Percentiles rank a stretch among this genome's conserved stretches.
phyloP scores from a whole-genome alignment of 345 rosid genomes.

The Lenwebbia sp. region DNA sequence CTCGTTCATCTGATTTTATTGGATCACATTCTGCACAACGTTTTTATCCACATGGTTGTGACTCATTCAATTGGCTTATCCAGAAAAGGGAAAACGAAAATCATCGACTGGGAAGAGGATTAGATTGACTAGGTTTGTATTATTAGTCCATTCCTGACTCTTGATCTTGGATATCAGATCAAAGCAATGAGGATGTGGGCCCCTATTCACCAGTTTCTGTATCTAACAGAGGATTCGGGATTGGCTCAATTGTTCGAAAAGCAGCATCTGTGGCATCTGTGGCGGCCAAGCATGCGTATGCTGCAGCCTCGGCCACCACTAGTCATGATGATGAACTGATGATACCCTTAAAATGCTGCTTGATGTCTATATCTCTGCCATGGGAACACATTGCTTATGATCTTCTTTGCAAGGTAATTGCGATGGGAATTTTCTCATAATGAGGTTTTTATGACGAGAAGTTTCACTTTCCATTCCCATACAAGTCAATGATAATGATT shows the following conservation, averaged over 20 bases:
- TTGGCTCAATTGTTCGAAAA: slow-evolving; percentile 73
- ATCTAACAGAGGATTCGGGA: slow-evolving; percentile 66
- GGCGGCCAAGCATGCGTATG: slow-evolving; percentile 94
- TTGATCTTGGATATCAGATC: slow-evolving; percentile 50
- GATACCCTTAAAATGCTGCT: slow-evolving; percentile 90
- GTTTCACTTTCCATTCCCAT: not conserved
- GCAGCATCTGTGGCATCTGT: slow-evolving; percentile 91
- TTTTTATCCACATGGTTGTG: not conserved
- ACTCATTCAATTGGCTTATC: not conserved
- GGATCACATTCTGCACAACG: not conserved
- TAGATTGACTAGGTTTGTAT: not conserved
- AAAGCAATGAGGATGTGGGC: slow-evolving; percentile 74
- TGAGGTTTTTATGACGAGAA: not conserved
- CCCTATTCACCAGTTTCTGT: slow-evolving; percentile 63
- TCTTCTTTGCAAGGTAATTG: slow-evolving; percentile 79
- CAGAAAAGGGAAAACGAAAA: not conserved
- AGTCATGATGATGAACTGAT: slow-evolving; percentile 59
- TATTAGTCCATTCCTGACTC: slow-evolving; percentile 3
- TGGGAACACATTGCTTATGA: slow-evolving; percentile 95
- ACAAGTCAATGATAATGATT: not conserved
- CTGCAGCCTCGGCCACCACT: slow-evolving; percentile 64
- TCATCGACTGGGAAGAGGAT: not conserved
- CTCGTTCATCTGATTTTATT: not conserved
- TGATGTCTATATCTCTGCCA: slow-evolving; percentile 90
- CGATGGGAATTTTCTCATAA: not conserved